Conservation (phyloP, 805 yeast genomes). For the Kluyveromyces aestuarii region DNA sequence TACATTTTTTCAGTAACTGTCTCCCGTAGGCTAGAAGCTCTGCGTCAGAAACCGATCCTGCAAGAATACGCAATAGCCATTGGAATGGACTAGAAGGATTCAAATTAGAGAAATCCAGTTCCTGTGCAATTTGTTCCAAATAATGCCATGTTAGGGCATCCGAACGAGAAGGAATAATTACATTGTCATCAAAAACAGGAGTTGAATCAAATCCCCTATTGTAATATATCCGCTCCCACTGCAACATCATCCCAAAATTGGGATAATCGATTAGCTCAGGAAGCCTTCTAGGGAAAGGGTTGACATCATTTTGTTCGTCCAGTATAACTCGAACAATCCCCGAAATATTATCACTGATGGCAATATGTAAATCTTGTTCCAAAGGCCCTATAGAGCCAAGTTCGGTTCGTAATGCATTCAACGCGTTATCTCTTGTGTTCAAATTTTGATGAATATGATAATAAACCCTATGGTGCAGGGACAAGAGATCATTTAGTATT, state of each 20-base stretch:
- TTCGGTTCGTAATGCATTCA: not conserved
- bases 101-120: constrained; percentile 1
- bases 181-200: not conserved
- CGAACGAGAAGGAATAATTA: constrained; percentile 13
- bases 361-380: not conserved
- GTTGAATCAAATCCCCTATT: not conserved
- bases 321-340: not conserved
- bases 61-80: not conserved
- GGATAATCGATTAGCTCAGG: not conserved
- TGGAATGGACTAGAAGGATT: not conserved
- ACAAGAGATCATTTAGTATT: constrained; percentile 16
- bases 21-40: constrained; percentile 11
- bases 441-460: constrained; percentile 18
- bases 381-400: not conserved
- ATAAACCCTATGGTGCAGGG: constrained; percentile 23
- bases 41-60: constrained; percentile 8
- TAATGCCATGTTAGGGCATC: constrained; percentile 19
- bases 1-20: constrained; percentile 15
- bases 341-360: not conserved
- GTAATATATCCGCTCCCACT: not conserved
- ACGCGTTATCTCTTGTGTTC: not conserved
- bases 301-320: not conserved
- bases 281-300: not conserved
- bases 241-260: not conserved
- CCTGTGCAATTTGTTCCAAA: constrained; percentile 13